Conservation (phyloP, 2,329 filamentous ascomycete species). For the Fusarium sp. region DNA sequence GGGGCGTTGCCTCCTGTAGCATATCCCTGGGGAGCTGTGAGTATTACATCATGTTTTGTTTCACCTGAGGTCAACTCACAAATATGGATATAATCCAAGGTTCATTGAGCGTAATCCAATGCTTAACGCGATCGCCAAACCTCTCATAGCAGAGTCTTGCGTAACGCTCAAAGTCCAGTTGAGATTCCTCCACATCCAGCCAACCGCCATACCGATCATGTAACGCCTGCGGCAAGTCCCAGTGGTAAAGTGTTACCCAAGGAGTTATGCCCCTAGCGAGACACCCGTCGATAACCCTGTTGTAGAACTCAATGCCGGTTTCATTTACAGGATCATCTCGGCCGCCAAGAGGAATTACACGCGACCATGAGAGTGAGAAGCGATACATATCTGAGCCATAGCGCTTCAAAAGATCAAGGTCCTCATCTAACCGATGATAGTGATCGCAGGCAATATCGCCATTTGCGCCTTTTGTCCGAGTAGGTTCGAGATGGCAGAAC, state of each 20-base stretch:
- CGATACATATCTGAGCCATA: slow-evolving; percentile 72
- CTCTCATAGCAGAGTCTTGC: slow-evolving; percentile 54
- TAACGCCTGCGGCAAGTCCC: slow-evolving; percentile 63
- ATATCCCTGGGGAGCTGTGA: slow-evolving; percentile 44
- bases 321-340: slow-evolving; percentile 73
- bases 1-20: slow-evolving; percentile 54
- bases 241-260: slow-evolving; percentile 74
- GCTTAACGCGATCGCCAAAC: slow-evolving; percentile 58
- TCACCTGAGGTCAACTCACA: slow-evolving; percentile 3
- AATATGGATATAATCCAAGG: slow-evolving; percentile 56
- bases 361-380: slow-evolving; percentile 76
- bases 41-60: too few relatives aligned
- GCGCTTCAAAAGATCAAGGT: slow-evolving; percentile 70
- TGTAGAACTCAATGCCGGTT: slow-evolving; percentile 71
- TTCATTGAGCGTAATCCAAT: slow-evolving; percentile 59
- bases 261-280: slow-evolving; percentile 69
- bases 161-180: slow-evolving; percentile 55
- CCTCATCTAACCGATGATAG: slow-evolving; percentile 61
- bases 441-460: slow-evolving; percentile 64
- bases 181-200: slow-evolving; percentile 51
- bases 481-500: slow-evolving; percentile 57
- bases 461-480: slow-evolving; percentile 56
- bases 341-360: slow-evolving; percentile 74
- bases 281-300: slow-evolving; percentile 70
- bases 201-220: slow-evolving; percentile 56